Evolutionary conservation across 805 yeast species (phyloP), one percentile per base, ranked within the genome.

Genomic region (Kodamaea fukazawae): DNA sequence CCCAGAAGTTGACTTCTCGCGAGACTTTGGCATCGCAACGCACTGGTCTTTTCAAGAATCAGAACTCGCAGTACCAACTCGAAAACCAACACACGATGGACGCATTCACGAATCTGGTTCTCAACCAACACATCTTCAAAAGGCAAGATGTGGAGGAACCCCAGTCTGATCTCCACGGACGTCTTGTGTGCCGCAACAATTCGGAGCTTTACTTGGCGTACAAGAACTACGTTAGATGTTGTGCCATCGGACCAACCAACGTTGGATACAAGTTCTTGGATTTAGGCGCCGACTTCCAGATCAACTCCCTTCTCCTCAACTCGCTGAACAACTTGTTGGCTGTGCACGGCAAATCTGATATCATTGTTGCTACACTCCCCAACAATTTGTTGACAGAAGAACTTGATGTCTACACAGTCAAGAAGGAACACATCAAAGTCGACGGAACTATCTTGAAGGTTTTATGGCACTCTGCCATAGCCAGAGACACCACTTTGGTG

Each of bases 301-400:
- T 74, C 20, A 43, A 48, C 3, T 57, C 59, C 0, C 36, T 76
- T 14, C 49, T 50, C 14, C 42, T 72, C 38, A 77, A 77, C 50
- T 41, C 50, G 4, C 51, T 66, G 27, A 78, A 73, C 3, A 60
- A 69, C 0, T 54, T 70, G 4, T 42, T 78, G 36, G 79, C 77
- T 2, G 49, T 66, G 2, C 54, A 64, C n/a, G 70, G 74, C 4
- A 53, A 49, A 1, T 7, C 37, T 4, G 49, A 54, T 10, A 40
- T 73, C 4, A 46, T 51, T 4, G 61, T 70, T 3, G 47, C 55
- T 7, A 38, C 54, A 4, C 47, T 70, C 15, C 74, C 75, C 5
- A 28, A 57, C 9, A 28, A 25, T 16, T 25, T 45, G 9, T 22
- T 27, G 9, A 29, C 29, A 4, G 35, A n/a, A 13, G 23, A 32